Percentiles rank a stretch among this genome's conserved stretches.
Evolutionary conservation across 1,139 yeast genomes (phyloP).

Genomic region (Geotrichum siamense): DNA sequence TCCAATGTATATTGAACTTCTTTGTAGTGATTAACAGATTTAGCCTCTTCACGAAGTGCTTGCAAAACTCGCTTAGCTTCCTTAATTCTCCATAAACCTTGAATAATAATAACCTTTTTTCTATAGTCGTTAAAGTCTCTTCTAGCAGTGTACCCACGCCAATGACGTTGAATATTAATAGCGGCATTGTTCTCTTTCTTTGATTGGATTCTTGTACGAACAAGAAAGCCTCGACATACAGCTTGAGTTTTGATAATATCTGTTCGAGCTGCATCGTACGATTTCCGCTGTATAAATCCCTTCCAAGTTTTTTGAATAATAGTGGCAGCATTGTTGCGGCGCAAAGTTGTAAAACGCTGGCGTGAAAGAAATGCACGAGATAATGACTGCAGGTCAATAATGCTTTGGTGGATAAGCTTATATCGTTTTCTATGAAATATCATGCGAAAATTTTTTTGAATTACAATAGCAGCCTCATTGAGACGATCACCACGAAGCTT

Average conservation of each 20-base stretch:
- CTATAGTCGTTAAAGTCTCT: conserved; percentile 38
- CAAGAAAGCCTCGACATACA: conserved; percentile 56
- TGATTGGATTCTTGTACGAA: conserved; percentile 45
- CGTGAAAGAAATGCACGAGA: conserved; percentile 61
- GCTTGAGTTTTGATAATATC: conserved; percentile 61
- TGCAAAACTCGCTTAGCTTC: conserved; percentile 61
- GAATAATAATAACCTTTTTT: conserved; percentile 61
- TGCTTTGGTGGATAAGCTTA: conserved; percentile 48
- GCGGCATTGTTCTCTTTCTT: conserved; percentile 59
- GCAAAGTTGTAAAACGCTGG: conserved; percentile 47
- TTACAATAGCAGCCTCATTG: conserved; percentile 67
- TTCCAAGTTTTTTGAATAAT: conserved; percentile 67
- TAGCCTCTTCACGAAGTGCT: conserved; percentile 70
- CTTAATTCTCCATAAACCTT: conserved; percentile 70
- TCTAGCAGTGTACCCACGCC: conserved; percentile 54
- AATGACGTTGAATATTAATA: conserved; percentile 56
- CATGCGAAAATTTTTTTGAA: conserved; percentile 79
- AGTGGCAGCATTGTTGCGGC: conserved; percentile 59
- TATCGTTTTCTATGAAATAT: conserved; percentile 57
- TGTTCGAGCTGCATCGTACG: conserved; percentile 39
- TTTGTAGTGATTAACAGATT: conserved; percentile 79
- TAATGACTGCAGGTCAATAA: conserved; percentile 52
- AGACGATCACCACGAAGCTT: conserved; percentile 75
- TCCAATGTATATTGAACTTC: conserved; percentile 91
- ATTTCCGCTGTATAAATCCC: conserved; percentile 51